phyloP scores from a whole-genome alignment of 805 yeast genomes.

The Metschnikowia hibisci region DNA sequence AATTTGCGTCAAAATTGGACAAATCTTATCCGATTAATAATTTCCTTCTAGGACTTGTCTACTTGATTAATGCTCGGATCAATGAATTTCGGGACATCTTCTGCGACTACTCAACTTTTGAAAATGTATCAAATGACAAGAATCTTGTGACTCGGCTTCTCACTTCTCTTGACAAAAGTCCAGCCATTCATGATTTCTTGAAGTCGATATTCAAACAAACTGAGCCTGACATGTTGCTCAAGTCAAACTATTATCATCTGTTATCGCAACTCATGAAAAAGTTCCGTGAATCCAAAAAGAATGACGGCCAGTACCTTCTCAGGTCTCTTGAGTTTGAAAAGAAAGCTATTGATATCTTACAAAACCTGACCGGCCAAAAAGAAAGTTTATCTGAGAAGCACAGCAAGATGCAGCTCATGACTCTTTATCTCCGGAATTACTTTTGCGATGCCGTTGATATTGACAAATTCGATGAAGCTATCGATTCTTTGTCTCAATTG shows the following conservation, averaged over 20 bases:
- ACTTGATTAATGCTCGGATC: conserved; percentile 28
- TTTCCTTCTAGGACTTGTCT: conserved; percentile 33
- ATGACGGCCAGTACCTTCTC: neutral
- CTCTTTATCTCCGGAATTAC: conserved; percentile 10
- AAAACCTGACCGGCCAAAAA: neutral
- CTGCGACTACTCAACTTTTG: conserved; percentile 21
- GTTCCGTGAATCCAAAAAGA: neutral
- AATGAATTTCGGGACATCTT: conserved; percentile 22
- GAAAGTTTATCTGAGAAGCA: conserved; percentile 1
- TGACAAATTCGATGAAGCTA: conserved; percentile 12
- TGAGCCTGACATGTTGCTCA: conserved; percentile 11
- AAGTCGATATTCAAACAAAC: conserved; percentile 18
- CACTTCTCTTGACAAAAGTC: conserved; percentile 14
- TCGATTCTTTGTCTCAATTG: conserved; percentile 9
- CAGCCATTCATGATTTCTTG: conserved; percentile 21
- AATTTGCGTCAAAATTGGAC: conserved; percentile 17
- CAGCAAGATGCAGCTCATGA: conserved; percentile 3
- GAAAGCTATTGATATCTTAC: conserved; percentile 23
- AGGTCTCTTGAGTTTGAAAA: conserved; percentile 4
- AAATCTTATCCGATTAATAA: conserved; percentile 19
- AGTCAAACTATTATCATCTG: conserved; percentile 30
- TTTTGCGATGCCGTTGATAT: conserved; percentile 13
- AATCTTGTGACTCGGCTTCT: conserved; percentile 13
- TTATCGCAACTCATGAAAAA: conserved; percentile 20
- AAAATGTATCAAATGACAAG: conserved; percentile 8